Evolutionary conservation across 805 yeast species (phyloP).

Genomic region (Ascoidea rubescens): DNA sequence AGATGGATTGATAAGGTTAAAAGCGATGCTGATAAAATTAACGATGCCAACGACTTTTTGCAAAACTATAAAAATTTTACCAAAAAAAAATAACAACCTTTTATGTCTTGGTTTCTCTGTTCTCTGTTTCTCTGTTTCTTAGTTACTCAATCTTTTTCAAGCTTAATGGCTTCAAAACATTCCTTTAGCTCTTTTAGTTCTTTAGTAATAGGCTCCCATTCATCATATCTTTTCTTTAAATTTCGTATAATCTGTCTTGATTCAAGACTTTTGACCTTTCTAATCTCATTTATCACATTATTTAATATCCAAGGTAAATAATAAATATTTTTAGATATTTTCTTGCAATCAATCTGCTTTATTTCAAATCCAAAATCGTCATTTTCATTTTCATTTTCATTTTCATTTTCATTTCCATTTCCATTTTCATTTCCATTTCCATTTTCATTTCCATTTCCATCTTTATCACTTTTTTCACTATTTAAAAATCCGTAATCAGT

Average conservation of each 20-base stretch:
- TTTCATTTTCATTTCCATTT: conserved; percentile 17
- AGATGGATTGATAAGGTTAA: too few species aligned
- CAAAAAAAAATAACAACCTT: too few species aligned
- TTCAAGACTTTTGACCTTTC: too few species aligned
- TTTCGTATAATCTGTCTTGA: conserved; percentile 32
- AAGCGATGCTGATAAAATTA: too few species aligned
- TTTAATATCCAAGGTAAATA: conserved; percentile 88
- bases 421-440: not conserved
- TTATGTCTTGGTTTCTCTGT: too few species aligned
- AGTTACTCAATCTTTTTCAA: not conserved
- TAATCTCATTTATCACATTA: conserved; percentile 52
- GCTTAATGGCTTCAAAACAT: conserved; percentile 43
- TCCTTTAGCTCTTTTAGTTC: conserved; percentile 74
- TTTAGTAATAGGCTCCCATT: conserved; percentile 82
- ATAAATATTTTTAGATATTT: conserved; percentile 66
- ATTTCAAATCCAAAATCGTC: conserved; percentile 18
- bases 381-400: conserved; percentile 22
- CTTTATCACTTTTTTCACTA: not conserved
- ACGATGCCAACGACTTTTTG: too few species aligned
- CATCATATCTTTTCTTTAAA: conserved; percentile 58
- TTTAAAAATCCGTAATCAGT: conserved; percentile 23
- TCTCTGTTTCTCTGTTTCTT: too few species aligned
- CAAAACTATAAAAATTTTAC: too few species aligned
- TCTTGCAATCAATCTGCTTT: conserved; percentile 42
- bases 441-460: not conserved